Conservation (phyloP, 1,139 yeast species). For the Taphrina deformans region DNA sequence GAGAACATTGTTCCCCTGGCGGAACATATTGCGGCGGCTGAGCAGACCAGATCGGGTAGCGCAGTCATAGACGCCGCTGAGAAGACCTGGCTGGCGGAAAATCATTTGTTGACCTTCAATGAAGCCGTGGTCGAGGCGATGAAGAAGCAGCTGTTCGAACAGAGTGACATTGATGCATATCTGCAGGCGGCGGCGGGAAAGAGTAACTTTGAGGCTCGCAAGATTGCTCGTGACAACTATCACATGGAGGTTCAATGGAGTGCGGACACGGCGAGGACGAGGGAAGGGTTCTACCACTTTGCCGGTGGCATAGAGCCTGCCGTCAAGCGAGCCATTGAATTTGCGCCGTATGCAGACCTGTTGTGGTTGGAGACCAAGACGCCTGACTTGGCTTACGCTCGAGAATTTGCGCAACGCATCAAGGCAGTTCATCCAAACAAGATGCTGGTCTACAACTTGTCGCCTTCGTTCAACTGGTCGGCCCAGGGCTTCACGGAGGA, state of each 20-base stretch:
- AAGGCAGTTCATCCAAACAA: slow-evolving; percentile 55
- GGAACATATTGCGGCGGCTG: slow-evolving; percentile 52
- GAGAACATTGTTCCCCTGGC: slow-evolving; percentile 52
- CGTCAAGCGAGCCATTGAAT: slow-evolving; percentile 54
- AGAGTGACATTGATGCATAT: slow-evolving; percentile 45
- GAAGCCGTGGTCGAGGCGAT: slow-evolving; percentile 50
- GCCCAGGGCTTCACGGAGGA: slow-evolving; percentile 55
- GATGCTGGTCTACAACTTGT: slow-evolving; percentile 59
- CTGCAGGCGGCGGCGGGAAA: slow-evolving; percentile 43
- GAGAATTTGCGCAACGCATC: slow-evolving; percentile 52
- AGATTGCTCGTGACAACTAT: slow-evolving; percentile 45
- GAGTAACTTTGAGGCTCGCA: slow-evolving; percentile 47
- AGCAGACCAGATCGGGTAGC: slow-evolving; percentile 47
- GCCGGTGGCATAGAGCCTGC: slow-evolving; percentile 57
- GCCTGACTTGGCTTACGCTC: slow-evolving; percentile 57
- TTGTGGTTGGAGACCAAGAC: slow-evolving; percentile 62
- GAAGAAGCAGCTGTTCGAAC: slow-evolving; percentile 43
- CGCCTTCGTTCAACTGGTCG: slow-evolving; percentile 62
- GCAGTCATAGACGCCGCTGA: slow-evolving; percentile 49
- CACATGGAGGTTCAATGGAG: slow-evolving; percentile 53
- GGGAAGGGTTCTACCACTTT: slow-evolving; percentile 58
- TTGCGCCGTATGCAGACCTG: slow-evolving; percentile 59
- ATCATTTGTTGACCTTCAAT: slow-evolving; percentile 52
- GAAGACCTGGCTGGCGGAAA: slow-evolving; percentile 51
- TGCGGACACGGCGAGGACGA: slow-evolving; percentile 53